Evolutionary conservation across 768 basidiomycete genomes (phyloP).

Genomic region (Calocybe indica): DNA sequence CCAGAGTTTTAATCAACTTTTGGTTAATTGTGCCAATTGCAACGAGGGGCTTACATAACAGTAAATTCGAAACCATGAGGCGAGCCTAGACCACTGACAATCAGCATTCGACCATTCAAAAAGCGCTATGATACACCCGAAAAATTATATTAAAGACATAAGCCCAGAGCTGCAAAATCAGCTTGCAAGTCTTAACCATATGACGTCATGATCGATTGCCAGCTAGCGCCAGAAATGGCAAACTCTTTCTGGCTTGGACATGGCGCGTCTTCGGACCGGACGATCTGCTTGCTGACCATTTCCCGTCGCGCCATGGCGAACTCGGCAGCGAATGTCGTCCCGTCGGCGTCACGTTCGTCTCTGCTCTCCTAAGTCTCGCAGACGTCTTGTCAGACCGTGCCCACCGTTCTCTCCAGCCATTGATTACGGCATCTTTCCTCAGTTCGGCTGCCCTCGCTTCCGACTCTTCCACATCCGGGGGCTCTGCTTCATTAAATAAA

Average conservation of each 20-base stretch:
- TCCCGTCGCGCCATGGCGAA: conserved; percentile 5
- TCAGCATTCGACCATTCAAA: no score
- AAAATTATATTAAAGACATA: no score
- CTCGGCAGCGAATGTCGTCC: conserved; percentile 26
- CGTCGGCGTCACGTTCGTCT: conserved; percentile 39
- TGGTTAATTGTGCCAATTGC: no score
- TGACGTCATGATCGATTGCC: no score
- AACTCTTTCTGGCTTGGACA: conserved; percentile 16
- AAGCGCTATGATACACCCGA: no score
- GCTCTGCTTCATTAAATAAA: no score
- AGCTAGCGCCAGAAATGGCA: conserved; percentile 11
- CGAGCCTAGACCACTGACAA: no score
- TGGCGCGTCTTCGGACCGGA: conserved; percentile 7
- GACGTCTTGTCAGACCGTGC: conserved; percentile 20
- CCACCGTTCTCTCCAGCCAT: conserved; percentile 53
- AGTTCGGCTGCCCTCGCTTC: conserved; percentile 17
- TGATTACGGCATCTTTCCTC: conserved; percentile 37
- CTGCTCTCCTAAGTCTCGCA: conserved; percentile 29
- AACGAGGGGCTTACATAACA: no score
- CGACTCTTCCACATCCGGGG: conserved; percentile 12
- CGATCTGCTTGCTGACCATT: background rate
- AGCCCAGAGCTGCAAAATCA: no score
- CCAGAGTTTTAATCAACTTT: no score
- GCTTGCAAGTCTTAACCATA: no score
- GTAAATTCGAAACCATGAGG: no score